These are phyloP conservation scores for Thelonectria blattea DNA, from an alignment of 2,329 filamentous ascomycete genomes.

Conservation along the genomic window DNA sequence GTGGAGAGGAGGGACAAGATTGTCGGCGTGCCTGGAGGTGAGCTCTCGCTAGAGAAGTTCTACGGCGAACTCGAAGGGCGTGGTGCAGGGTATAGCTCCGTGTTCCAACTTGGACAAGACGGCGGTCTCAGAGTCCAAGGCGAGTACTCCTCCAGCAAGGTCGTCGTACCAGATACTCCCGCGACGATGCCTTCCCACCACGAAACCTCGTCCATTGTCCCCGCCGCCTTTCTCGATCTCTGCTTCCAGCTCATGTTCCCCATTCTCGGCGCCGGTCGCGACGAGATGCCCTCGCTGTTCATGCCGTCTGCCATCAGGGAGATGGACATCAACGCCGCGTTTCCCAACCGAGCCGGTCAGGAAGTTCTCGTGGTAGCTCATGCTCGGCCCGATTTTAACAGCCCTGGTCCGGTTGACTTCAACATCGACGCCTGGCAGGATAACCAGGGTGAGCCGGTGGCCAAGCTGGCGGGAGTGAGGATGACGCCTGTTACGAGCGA, in stretches of 20 bases:
- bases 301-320: slow-evolving; percentile 45
- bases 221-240: slow-evolving; percentile 54
- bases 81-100: slow-evolving; percentile 37
- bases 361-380: slow-evolving; percentile 37
- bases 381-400: slow-evolving; percentile 31
- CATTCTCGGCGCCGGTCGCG: slow-evolving; percentile 44
- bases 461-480: slow-evolving; percentile 45
- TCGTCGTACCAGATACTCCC: slow-evolving; percentile 51
- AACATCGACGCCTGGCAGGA: slow-evolving; percentile 42
- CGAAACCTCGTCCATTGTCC: slow-evolving; percentile 52
- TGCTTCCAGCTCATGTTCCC: slow-evolving; percentile 50
- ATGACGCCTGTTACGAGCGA: slow-evolving; percentile 51
- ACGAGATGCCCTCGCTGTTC: slow-evolving; percentile 42
- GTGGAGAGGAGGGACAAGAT: slow-evolving; percentile 19
- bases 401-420: slow-evolving; percentile 42
- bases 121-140: slow-evolving; percentile 23
- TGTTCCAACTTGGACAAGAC: slow-evolving; percentile 30
- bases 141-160: slow-evolving; percentile 31
- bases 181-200: slow-evolving; percentile 52
- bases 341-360: slow-evolving; percentile 39
- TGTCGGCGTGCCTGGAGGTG: background rate
- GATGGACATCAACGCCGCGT: slow-evolving; percentile 36
- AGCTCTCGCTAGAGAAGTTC: slow-evolving; percentile 28
- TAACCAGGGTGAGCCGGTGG: slow-evolving; percentile 38
- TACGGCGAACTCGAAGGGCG: slow-evolving; percentile 36